phyloP scores from a whole-genome alignment of 768 basidiomycete genomes.

The Tulasnella sp. region DNA sequence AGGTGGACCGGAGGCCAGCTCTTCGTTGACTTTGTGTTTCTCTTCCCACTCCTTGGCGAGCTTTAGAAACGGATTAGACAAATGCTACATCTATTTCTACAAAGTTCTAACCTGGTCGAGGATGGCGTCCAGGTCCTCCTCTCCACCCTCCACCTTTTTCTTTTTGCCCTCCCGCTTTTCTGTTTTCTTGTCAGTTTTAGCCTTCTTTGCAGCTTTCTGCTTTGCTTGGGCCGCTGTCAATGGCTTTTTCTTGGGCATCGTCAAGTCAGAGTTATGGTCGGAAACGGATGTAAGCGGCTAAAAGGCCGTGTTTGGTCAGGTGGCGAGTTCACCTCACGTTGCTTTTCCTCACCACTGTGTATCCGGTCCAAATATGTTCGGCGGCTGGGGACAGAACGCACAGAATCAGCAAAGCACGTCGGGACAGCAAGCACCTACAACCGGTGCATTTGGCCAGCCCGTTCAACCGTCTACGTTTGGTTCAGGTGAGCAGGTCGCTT shows the following conservation, averaged over 20 bases:
- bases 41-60: conserved; percentile 62
- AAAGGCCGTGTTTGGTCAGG: too few species aligned
- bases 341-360: too few species aligned
- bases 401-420: conserved; percentile 49
- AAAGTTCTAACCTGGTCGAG: conserved; percentile 50
- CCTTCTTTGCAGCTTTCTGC: conserved; percentile 39
- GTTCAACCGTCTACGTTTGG: conserved; percentile 15
- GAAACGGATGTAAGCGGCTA: too few species aligned
- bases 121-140: conserved; percentile 64
- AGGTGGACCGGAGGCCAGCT: conserved; percentile 70
- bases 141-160: conserved; percentile 33
- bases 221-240: conserved; percentile 35
- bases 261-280: too few species aligned
- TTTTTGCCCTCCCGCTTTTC: conserved; percentile 31
- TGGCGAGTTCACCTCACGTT: too few species aligned
- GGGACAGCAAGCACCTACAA: conserved; percentile 31
- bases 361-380: too few species aligned
- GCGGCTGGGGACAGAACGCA: conserved; percentile 25
- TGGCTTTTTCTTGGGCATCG: conserved; percentile 46
- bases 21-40: conserved; percentile 66
- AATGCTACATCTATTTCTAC: background rate
- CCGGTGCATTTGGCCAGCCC: conserved; percentile 54
- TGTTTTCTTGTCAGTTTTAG: conserved; percentile 45
- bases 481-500: background rate
- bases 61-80: conserved; percentile 20